Evolutionary conservation across 2,329 filamentous ascomycete genomes (phyloP).

Genomic region (Phyllosticta citriasiana): DNA sequence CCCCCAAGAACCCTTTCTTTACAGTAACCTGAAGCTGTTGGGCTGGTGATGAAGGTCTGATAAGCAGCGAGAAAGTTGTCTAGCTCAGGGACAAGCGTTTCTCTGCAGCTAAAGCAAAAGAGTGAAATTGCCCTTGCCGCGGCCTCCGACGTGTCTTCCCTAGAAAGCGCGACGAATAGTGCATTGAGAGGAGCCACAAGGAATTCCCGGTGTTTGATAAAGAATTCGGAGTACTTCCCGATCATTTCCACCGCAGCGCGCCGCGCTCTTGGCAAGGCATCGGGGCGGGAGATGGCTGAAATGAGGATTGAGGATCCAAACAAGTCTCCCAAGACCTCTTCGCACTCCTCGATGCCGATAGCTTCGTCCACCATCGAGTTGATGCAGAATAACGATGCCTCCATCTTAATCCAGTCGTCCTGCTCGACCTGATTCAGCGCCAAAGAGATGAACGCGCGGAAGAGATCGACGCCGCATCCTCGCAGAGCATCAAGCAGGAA

Average conservation of each 20-base stretch:
- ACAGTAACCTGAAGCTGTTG: constrained; percentile 55
- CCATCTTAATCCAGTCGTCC: constrained; percentile 39
- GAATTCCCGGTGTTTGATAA: constrained; percentile 57
- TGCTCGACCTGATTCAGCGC: constrained; percentile 30
- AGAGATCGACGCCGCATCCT: constrained; percentile 35
- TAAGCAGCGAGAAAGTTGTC: constrained; percentile 63
- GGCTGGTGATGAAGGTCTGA: constrained; percentile 47
- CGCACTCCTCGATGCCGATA: constrained; percentile 46
- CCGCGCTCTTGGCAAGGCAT: constrained; percentile 41
- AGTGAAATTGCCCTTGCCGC: constrained; percentile 66
- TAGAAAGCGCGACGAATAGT: constrained; percentile 59
- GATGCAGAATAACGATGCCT: constrained; percentile 50
- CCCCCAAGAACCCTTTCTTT: constrained; percentile 66
- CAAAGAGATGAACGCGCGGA: constrained; percentile 38
- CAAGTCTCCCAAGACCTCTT: constrained; percentile 49
- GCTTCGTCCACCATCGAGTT: constrained; percentile 58
- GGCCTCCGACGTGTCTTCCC: constrained; percentile 51
- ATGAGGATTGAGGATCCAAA: constrained; percentile 53
- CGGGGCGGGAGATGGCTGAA: constrained; percentile 45
- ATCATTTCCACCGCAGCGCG: constrained; percentile 62
- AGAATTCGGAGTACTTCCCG: constrained; percentile 66
- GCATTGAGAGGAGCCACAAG: constrained; percentile 64
- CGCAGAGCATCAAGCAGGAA: constrained; percentile 63
- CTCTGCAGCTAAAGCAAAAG: constrained; percentile 66
- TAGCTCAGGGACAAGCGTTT: constrained; percentile 56